Evolutionary conservation across 345 rosid species (phyloP).

Genomic region (Punica granatum): DNA sequence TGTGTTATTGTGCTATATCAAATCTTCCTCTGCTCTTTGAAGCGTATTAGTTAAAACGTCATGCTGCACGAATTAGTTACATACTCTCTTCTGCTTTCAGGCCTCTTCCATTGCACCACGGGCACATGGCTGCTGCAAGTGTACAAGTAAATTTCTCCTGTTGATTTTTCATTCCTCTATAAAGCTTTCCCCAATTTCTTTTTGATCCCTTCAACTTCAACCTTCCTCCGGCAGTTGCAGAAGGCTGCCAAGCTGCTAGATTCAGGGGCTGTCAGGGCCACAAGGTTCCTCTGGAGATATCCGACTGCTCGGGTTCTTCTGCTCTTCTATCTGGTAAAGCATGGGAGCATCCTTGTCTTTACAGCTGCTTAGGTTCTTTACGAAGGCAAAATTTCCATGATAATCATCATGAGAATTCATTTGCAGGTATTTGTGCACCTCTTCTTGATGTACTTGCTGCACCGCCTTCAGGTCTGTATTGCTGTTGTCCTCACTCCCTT

Average conservation of each 20-base stretch:
- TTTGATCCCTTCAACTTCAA: conserved; percentile 12
- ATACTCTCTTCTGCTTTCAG: conserved; percentile 22
- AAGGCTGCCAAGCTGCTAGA: conserved; percentile 88
- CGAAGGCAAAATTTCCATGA: not conserved
- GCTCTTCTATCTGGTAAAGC: conserved; percentile 67
- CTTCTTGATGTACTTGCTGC: conserved; percentile 95
- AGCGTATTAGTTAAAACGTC: not conserved
- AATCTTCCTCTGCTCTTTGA: not conserved
- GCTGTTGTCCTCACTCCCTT: not conserved
- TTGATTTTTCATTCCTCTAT: not conserved
- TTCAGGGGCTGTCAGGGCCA: conserved; percentile 94
- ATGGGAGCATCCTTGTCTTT: not conserved
- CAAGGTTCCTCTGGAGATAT: conserved; percentile 93
- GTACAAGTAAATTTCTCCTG: conserved; percentile 44
- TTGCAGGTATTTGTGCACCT: conserved; percentile 91
- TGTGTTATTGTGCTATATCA: not conserved
- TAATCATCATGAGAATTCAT: conserved; percentile 8
- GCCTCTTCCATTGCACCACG: conserved; percentile 90
- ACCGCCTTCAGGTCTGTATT: conserved; percentile 78
- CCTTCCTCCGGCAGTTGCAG: conserved; percentile 53
- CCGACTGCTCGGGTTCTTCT: conserved; percentile 76
- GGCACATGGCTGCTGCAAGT: conserved; percentile 74
- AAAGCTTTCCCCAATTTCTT: conserved; percentile 3
- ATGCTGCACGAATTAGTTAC: not conserved
- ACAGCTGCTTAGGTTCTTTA: not conserved